Evolutionary conservation across 257 asterid species (phyloP).

Genomic region (Avicennia marina): DNA sequence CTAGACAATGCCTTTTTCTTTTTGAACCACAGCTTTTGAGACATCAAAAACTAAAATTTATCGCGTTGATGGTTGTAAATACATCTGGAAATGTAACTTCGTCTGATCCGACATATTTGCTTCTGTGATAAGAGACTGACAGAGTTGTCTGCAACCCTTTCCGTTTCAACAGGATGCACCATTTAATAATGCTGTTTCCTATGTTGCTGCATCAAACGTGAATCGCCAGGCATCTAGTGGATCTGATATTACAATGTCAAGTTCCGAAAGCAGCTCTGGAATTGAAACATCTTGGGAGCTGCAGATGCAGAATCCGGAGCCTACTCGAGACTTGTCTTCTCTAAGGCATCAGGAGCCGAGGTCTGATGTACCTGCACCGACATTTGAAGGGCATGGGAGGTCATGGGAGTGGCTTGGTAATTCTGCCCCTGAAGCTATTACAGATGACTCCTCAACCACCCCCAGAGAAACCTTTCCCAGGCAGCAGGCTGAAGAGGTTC

Average conservation of each 20-base stretch:
- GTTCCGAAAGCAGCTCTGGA: slow-evolving; percentile 77
- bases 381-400: slow-evolving; percentile 28
- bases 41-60: no score
- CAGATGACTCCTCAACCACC: slow-evolving; percentile 47
- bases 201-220: slow-evolving; percentile 34
- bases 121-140: not conserved
- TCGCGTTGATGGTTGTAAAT: not conserved
- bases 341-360: slow-evolving; percentile 21
- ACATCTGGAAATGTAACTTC: no score
- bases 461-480: slow-evolving; percentile 34
- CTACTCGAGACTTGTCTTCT: slow-evolving; percentile 15
- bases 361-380: slow-evolving; percentile 24
- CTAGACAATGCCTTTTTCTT: not conserved
- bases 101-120: not conserved
- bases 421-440: slow-evolving; percentile 46
- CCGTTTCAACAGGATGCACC: slow-evolving; percentile 33
- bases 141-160: not conserved
- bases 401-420: slow-evolving; percentile 73
- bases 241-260: slow-evolving; percentile 77
- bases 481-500: slow-evolving; percentile 32
- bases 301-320: slow-evolving; percentile 35
- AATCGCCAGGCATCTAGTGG: slow-evolving; percentile 65
- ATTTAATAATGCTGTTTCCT: slow-evolving; percentile 8
- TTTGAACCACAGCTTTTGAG: slow-evolving; percentile 1
- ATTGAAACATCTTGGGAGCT: slow-evolving; percentile 57